Evolutionary conservation across 257 asterid genomes (phyloP).

Genomic region (Solanum chilense): DNA sequence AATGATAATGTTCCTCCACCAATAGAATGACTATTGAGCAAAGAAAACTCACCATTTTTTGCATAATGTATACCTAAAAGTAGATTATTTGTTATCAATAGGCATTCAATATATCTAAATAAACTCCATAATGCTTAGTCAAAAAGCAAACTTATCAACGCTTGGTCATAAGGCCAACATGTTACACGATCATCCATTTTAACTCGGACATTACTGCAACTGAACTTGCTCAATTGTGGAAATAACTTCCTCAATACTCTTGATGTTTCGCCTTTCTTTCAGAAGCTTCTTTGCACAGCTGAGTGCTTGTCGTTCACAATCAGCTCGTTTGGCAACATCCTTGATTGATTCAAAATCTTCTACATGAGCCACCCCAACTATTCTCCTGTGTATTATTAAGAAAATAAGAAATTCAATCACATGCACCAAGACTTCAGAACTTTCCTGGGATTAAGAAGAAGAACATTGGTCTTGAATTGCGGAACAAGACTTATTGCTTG

Average conservation of each 20-base stretch:
- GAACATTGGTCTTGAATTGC: neutral
- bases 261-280: slow-evolving; percentile 52
- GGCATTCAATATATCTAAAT: neutral
- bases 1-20: neutral
- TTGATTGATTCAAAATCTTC: slow-evolving; percentile 77
- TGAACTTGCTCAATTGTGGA: slow-evolving; percentile 42
- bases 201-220: neutral
- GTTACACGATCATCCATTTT: neutral
- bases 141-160: neutral
- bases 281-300: slow-evolving; percentile 60
- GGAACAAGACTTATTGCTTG: neutral
- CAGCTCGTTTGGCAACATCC: slow-evolving; percentile 56
- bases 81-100: neutral
- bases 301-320: slow-evolving; percentile 78
- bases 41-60: neutral
- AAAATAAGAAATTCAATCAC: neutral
- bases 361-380: slow-evolving; percentile 83
- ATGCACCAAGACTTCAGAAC: neutral
- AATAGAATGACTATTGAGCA: neutral
- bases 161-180: neutral
- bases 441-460: neutral
- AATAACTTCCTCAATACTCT: slow-evolving; percentile 53
- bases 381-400: slow-evolving; percentile 51
- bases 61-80: neutral
- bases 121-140: neutral